Evolutionary conservation across 2,329 filamentous ascomycete species (phyloP), one percentile per base, ranked within the genome.

Genomic region (Botryotinia narcissicola): DNA sequence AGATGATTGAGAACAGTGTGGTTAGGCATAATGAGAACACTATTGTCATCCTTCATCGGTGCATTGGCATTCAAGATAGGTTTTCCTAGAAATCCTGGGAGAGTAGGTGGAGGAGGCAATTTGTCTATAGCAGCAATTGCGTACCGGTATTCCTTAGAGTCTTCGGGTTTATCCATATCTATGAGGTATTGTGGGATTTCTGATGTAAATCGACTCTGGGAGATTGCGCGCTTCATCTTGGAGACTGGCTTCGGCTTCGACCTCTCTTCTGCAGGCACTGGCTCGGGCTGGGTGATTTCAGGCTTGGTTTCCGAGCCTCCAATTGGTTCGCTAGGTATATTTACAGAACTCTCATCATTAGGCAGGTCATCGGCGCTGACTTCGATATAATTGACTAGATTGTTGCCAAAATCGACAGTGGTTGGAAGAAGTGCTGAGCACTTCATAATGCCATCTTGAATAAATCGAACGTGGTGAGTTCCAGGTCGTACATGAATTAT

Each of bases 301-400:
- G 66, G 64, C 25, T 59, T 68, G 37, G 59, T 68, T 37, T 42
- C 51, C 37, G 74, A 72, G n/a, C 74, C 71, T 60, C 77, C 73
- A 57, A 76, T 72, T 35, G 69, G 44, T 29, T 77, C 75, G 29
- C 54, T 72, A 70, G 61, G 72, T 46, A 74, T 40, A 29, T 74
- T 75, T 71, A 75, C 75, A 37, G 74, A 60, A 42, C 73, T 74
- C 29, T 72, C 72, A 66, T 82, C 79, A 40, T 81, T 80, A 18
- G 86, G 85, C 44, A 91, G 83, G 79, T 95, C 92, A 73, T 94
- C 91, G 51, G 93, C 90, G 79, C 88, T 93, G 75, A 98, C 93
- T 84, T 99, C 96, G 80, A 99, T 93, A 82, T 98, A 99, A 84
- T 99, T 99, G 83, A 99, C 95, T 29, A 99, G 87, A 81, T 97